Evolutionary conservation across 768 basidiomycete species (phyloP).

Genomic region (Lentinula lateritia): DNA sequence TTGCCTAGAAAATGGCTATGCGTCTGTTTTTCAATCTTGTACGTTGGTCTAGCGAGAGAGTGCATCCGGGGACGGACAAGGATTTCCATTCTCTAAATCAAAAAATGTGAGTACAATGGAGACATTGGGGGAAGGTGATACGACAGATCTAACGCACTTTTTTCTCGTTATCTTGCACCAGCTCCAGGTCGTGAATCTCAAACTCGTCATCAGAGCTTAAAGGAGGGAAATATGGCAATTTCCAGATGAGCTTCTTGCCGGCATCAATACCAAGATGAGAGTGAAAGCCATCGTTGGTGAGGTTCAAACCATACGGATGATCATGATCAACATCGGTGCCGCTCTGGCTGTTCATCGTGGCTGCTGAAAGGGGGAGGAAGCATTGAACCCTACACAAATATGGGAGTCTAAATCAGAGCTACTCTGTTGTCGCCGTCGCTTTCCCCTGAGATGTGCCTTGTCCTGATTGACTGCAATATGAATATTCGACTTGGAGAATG

Average conservation of each 20-base stretch:
- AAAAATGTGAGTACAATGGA: background rate
- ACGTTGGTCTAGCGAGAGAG: slow-evolving; percentile 13
- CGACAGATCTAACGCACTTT: slow-evolving; percentile 9
- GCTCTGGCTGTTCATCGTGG: background rate
- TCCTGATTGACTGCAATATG: too few species aligned
- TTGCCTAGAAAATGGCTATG: slow-evolving; percentile 16
- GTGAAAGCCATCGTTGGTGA: background rate
- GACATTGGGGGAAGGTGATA: background rate
- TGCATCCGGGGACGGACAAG: slow-evolving; percentile 12
- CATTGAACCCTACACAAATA: background rate
- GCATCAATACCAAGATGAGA: background rate
- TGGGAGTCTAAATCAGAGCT: background rate
- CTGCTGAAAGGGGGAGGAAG: background rate
- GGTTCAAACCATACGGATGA: background rate
- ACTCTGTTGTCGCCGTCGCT: background rate
- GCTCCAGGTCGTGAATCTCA: slow-evolving; percentile 18
- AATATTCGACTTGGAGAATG: too few species aligned
- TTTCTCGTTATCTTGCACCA: slow-evolving; percentile 6
- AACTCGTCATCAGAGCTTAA: slow-evolving; percentile 12
- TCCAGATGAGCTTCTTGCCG: background rate
- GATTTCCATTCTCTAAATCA: slow-evolving; percentile 7
- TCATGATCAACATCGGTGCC: background rate
- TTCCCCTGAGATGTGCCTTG: too few species aligned
- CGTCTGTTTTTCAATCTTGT: slow-evolving; percentile 15
- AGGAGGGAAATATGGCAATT: slow-evolving; percentile 9